Conservation (phyloP, 768 basidiomycete genomes). For the Phlebiopsis flavidoalba region DNA sequence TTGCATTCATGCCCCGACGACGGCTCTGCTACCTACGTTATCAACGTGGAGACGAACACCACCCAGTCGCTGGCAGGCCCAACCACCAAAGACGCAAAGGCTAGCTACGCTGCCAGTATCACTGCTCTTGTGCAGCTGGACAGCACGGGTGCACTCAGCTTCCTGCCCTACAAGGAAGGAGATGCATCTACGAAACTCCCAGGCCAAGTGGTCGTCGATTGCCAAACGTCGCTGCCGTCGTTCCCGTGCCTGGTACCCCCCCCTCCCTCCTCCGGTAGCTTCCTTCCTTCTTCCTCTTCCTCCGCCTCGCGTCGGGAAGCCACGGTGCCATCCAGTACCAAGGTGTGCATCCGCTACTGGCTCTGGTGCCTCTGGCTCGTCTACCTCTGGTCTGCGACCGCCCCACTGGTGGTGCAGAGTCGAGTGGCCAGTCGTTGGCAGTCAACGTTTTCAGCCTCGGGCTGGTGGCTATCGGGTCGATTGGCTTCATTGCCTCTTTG, state of each 20-base stretch:
- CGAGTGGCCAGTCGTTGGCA: background rate
- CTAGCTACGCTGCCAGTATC: constrained; percentile 61
- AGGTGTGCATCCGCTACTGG: background rate
- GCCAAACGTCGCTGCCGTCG: constrained; percentile 37
- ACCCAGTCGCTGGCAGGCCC: constrained; percentile 61
- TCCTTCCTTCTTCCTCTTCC: constrained; percentile 3
- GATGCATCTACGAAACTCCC: constrained; percentile 37
- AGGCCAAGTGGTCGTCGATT: constrained; percentile 46
- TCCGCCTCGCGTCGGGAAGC: background rate
- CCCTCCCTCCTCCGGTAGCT: too few relatives aligned
- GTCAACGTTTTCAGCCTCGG: constrained; percentile 1
- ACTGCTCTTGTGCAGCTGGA: constrained; percentile 64
- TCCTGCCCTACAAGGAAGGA: constrained; percentile 51
- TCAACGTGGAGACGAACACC: constrained; percentile 69
- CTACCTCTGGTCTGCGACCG: background rate
- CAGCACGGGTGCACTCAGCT: constrained; percentile 53
- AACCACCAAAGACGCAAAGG: constrained; percentile 47
- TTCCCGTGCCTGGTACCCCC: too few relatives aligned
- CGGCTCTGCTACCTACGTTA: constrained; percentile 63
- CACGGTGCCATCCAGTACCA: background rate
- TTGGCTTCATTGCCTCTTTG: constrained; percentile 1
- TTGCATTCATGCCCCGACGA: constrained; percentile 78
- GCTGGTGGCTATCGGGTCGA: background rate
- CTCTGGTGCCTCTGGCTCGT: background rate
- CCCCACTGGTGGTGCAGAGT: background rate